Percentiles rank a stretch among this genome's conserved stretches.
Evolutionary conservation across 306 rosid species (phyloP).

Genomic region (Hippophae tibetana): DNA sequence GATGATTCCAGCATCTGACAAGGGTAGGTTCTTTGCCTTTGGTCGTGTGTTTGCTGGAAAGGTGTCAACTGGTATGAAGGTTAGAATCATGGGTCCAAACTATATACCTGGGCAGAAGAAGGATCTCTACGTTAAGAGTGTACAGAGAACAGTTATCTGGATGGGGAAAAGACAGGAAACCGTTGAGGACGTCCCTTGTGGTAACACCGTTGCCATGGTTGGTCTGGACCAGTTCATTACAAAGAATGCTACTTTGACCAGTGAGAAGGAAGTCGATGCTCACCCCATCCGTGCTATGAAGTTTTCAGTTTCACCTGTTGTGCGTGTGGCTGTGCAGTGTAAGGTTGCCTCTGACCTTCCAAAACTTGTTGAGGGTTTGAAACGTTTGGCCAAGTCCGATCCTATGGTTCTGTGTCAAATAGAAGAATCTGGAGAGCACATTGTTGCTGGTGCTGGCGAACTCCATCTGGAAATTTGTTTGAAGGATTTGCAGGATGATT

Average conservation of each 20-base stretch:
- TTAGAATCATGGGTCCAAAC: conserved; percentile 95
- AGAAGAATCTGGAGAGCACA: conserved; percentile 93
- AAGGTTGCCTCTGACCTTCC: conserved; percentile 97
- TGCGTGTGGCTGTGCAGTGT: conserved; percentile 91
- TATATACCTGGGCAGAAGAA: conserved; percentile 84
- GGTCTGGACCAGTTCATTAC: conserved; percentile 90
- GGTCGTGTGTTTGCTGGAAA: conserved; percentile 87
- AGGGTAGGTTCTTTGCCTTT: conserved; percentile 88
- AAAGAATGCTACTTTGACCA: conserved; percentile 88
- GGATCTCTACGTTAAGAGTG: conserved; percentile 72
- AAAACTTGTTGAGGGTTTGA: conserved; percentile 91
- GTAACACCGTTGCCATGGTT: conserved; percentile 84
- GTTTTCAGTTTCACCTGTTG: conserved; percentile 86
- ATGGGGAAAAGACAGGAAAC: conserved; percentile 96
- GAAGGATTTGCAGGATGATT: conserved; percentile 84
- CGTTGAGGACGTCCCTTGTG: conserved; percentile 92
- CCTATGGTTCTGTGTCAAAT: conserved; percentile 90
- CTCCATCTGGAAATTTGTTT: conserved; percentile 89
- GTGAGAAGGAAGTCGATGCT: conserved; percentile 84
- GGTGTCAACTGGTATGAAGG: conserved; percentile 83
- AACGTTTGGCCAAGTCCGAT: conserved; percentile 81
- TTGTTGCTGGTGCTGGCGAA: conserved; percentile 92
- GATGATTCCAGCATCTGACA: conserved; percentile 97
- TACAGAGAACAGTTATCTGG: conserved; percentile 95
- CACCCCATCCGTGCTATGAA: conserved; percentile 92